Evolutionary conservation across 345 rosid species (phyloP), one percentile per base, ranked within the genome.

Genomic region (Physaria fendleri): DNA sequence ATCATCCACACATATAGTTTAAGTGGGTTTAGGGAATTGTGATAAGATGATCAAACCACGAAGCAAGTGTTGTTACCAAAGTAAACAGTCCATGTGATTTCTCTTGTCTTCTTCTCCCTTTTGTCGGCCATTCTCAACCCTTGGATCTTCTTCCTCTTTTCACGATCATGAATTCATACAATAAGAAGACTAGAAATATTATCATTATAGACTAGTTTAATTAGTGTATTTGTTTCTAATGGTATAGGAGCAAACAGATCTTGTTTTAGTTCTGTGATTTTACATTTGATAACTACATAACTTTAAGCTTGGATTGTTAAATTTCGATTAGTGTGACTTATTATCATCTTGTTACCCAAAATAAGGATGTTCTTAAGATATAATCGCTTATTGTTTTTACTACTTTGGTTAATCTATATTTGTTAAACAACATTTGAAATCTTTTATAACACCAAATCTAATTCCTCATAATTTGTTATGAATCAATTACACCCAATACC

Each of bases 11-110:
- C 27, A 66, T 57, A 56, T n/a, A n/a, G n/a, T 3, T 21, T 37
- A 38, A 59, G 46, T 41, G 40, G 47, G 52, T 37, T n/a, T n/a
- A 24, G 47, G 40, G 23, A n/a, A n/a, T n/a, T 41, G 9, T 51
- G 46, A 59, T 60, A 27, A 68, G 27, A n/a, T n/a, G n/a, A 57
- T 61, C 64, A 39, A 54, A 21, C 29, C 43, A 55, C 17, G 46
- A 55, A 52, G 53, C 41, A 61, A 24, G n/a, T 40, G 69, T 57
- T 68, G 73, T 57, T 57, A 28, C 16, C 50, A 16, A 54, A 44
- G 50, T 60, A 37, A n/a, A 47, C 69, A 59, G 49, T 13, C 17
- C 52, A 43, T 59, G 66, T 48, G 34, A 62, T 45, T 71, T 73
- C 43, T 22, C 55, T 61, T 62, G 63, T 59, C 59, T 71, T 50